Conservation (phyloP, 2,329 filamentous ascomycete genomes). For the Cyanodermella asteris region DNA sequence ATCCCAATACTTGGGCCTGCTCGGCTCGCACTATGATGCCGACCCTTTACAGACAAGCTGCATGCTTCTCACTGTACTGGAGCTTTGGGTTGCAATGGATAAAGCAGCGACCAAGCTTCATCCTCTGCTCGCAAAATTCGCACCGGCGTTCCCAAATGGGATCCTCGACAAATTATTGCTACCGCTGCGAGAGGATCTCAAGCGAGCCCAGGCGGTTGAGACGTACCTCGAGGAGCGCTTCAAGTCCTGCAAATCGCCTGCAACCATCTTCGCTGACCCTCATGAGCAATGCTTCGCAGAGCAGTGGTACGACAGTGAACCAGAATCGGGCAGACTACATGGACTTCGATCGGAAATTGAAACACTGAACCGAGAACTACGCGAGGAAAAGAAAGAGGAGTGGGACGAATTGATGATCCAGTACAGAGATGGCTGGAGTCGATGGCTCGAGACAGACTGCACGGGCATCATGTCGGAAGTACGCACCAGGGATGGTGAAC, state of each 20-base stretch:
- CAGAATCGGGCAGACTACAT: slow-evolving; percentile 10
- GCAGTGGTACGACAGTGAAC: slow-evolving; percentile 24
- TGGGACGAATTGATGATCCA: too few species aligned
- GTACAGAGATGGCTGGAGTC: too few species aligned
- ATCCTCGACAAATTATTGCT: slow-evolving; percentile 35
- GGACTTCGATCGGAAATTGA: too few species aligned
- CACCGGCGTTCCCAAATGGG: slow-evolving; percentile 27
- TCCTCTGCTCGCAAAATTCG: slow-evolving; percentile 28
- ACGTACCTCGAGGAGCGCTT: slow-evolving; percentile 23
- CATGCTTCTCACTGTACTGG: slow-evolving; percentile 32
- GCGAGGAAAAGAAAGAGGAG: too few species aligned
- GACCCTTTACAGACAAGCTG: slow-evolving; percentile 29
- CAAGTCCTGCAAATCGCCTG: slow-evolving; percentile 7
- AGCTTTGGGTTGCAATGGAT: slow-evolving; percentile 38
- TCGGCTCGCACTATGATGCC: slow-evolving; percentile 17
- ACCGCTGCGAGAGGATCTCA: slow-evolving; percentile 24
- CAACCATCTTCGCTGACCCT: slow-evolving; percentile 28
- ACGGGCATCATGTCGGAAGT: too few species aligned
- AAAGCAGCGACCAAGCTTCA: slow-evolving; percentile 18
- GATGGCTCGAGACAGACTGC: too few species aligned
- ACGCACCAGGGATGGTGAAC: too few species aligned
- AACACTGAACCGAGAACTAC: too few species aligned
- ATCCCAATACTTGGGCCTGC: slow-evolving; percentile 14
- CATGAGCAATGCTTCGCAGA: slow-evolving; percentile 23
- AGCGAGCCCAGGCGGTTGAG: slow-evolving; percentile 28